Conservation (phyloP, 768 basidiomycete genomes). For the Lactifluus echinatus region DNA sequence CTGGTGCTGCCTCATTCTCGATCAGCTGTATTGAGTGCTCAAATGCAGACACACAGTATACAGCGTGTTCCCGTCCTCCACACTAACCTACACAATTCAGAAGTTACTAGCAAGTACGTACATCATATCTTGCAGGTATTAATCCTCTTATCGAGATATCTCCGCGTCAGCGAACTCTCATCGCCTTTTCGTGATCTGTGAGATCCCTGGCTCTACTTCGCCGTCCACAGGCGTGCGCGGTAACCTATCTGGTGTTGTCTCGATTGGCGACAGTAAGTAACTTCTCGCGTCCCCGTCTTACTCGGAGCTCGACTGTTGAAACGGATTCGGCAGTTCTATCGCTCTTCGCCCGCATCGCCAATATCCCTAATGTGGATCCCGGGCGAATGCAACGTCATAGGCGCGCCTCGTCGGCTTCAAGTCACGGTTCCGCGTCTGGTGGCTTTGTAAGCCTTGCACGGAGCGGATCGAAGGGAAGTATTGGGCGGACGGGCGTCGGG, state of each 20-base stretch:
- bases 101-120: constrained; percentile 77
- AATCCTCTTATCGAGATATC: not conserved
- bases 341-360: constrained; percentile 66
- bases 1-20: constrained; percentile 36
- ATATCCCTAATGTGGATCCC: constrained; percentile 68
- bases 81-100: constrained; percentile 63
- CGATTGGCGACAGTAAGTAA: constrained; percentile 68
- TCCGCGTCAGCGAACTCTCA: constrained; percentile 59
- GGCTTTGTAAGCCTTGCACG: constrained; percentile 6
- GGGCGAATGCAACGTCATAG: constrained; percentile 72
- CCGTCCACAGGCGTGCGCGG: constrained; percentile 39
- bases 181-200: constrained; percentile 68
- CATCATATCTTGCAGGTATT: not conserved
- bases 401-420: constrained; percentile 63
- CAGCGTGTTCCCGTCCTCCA: constrained; percentile 56
- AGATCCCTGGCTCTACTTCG: constrained; percentile 42
- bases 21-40: not conserved
- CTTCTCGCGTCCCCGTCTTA: not conserved
- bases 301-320: not conserved
- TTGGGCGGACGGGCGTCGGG: not conserved
- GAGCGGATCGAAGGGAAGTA: constrained; percentile 13
- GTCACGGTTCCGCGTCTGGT: constrained; percentile 21
- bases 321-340: constrained; percentile 48
- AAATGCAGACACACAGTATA: constrained; percentile 43
- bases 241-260: constrained; percentile 66